Conservation (phyloP, 2,329 filamentous ascomycete genomes). For the Colletotrichum echinochloae region DNA sequence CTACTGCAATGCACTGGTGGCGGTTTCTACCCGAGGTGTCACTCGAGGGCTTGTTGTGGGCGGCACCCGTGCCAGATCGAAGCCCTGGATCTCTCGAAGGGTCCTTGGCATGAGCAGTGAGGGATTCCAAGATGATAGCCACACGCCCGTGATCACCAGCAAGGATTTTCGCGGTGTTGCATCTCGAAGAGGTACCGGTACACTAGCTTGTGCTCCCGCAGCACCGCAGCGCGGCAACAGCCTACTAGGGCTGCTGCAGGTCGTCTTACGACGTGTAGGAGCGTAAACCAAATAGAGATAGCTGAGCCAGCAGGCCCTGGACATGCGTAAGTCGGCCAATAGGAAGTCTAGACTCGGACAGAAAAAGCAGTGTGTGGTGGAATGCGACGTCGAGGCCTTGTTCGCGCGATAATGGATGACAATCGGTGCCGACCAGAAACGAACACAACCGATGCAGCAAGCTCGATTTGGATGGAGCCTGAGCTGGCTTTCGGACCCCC, state of each 20-base stretch:
- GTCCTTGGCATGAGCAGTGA: neutral
- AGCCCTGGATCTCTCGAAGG: slow-evolving; percentile 24
- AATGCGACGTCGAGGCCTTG: slow-evolving; percentile 16
- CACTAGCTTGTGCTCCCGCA: slow-evolving; percentile 23
- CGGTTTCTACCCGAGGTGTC: neutral
- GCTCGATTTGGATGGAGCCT: slow-evolving; percentile 8
- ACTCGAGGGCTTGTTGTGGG: neutral
- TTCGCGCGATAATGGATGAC: neutral
- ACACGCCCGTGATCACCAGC: slow-evolving; percentile 34
- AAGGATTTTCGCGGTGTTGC: slow-evolving; percentile 27
- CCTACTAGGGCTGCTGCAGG: slow-evolving; percentile 32
- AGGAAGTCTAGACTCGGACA: neutral
- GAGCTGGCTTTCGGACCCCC: neutral
- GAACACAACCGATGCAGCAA: slow-evolving; percentile 27
- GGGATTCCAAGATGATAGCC: neutral
- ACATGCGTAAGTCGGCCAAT: slow-evolving; percentile 24
- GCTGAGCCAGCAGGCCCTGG: neutral
- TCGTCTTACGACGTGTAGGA: slow-evolving; percentile 22
- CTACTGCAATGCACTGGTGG: slow-evolving; percentile 3
- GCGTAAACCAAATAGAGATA: neutral
- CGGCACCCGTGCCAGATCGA: slow-evolving; percentile 23
- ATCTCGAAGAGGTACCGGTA: slow-evolving; percentile 17
- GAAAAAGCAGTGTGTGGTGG: neutral
- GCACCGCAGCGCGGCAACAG: slow-evolving; percentile 19
- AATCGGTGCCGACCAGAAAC: slow-evolving; percentile 6